Conservation (phyloP, 2,329 filamentous ascomycete genomes). For the Rutstroemia sp. region DNA sequence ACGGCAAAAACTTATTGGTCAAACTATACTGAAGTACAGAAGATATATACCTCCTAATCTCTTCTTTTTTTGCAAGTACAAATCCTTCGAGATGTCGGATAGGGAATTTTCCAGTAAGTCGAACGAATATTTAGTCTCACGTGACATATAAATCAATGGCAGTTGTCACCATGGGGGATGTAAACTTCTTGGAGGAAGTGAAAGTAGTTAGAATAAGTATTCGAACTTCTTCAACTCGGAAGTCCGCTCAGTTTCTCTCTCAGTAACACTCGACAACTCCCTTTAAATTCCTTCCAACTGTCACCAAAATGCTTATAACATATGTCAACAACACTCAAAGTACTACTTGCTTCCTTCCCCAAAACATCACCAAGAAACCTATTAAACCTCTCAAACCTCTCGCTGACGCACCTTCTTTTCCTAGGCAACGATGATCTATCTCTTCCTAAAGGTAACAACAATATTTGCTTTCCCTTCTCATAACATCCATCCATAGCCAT, state of each 20-base stretch:
- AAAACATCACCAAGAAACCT: not conserved
- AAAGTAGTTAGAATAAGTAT: not conserved
- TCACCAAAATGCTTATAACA: not conserved
- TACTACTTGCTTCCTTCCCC: constrained; percentile 4
- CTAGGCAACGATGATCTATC: constrained; percentile 58
- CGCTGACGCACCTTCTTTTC: constrained; percentile 15
- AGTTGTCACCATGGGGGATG: not conserved
- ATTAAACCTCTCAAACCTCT: not conserved
- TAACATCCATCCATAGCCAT: not conserved
- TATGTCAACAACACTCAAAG: not conserved
- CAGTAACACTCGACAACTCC: no score
- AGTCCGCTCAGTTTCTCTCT: not conserved
- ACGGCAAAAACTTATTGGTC: not conserved
- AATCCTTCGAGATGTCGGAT: constrained; percentile 47
- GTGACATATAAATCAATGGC: not conserved
- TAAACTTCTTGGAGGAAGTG: not conserved
- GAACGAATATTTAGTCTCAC: not conserved
- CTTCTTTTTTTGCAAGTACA: not conserved
- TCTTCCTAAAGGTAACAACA: constrained; percentile 50
- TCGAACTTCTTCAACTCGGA: not conserved
- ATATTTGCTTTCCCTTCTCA: constrained; percentile 5
- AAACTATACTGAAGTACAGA: not conserved
- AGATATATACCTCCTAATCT: not conserved
- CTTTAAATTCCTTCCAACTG: not conserved
- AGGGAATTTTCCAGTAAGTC: constrained; percentile 45